Evolutionary conservation across 106 monocot species (phyloP).

Genomic region (Dioscorea alata): DNA sequence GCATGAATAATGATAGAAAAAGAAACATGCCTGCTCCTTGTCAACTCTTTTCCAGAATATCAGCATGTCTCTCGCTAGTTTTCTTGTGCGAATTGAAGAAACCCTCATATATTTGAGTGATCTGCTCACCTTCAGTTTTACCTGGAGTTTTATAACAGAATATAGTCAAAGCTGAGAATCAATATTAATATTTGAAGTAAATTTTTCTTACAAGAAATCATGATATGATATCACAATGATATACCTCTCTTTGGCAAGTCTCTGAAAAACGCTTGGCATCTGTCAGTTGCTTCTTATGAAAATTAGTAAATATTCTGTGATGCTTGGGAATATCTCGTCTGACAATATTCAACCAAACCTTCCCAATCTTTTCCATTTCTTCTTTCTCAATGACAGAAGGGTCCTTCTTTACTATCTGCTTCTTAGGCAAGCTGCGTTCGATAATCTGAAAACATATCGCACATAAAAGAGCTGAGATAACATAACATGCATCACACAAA

Average conservation of each 20-base stretch:
- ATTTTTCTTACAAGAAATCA: too few relatives aligned
- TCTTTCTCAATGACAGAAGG: slow-evolving; percentile 83
- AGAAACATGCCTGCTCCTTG: slow-evolving; percentile 73
- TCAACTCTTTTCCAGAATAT: slow-evolving; percentile 92
- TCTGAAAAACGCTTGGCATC: slow-evolving; percentile 91
- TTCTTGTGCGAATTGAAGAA: slow-evolving; percentile 74
- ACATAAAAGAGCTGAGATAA: slow-evolving; percentile 2
- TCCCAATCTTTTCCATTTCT: slow-evolving; percentile 79
- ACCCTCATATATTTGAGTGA: slow-evolving; percentile 81
- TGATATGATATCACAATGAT: too few relatives aligned
- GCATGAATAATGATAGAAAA: background rate
- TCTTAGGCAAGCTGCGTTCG: slow-evolving; percentile 94
- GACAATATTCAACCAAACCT: slow-evolving; percentile 70
- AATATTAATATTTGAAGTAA: background rate
- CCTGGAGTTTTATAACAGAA: slow-evolving; percentile 38
- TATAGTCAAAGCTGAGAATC: background rate
- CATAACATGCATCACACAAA: background rate
- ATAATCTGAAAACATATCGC: slow-evolving; percentile 55
- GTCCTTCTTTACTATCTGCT: slow-evolving; percentile 71
- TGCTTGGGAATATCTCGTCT: slow-evolving; percentile 78
- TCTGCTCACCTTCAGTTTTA: slow-evolving; percentile 81
- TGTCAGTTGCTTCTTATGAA: slow-evolving; percentile 55
- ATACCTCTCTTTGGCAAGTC: slow-evolving; percentile 87
- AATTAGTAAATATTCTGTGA: slow-evolving; percentile 62
- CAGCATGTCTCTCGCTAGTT: slow-evolving; percentile 77